phyloP scores from a whole-genome alignment of 2,329 filamentous ascomycete species.

The Aspergillus fijiensis region DNA sequence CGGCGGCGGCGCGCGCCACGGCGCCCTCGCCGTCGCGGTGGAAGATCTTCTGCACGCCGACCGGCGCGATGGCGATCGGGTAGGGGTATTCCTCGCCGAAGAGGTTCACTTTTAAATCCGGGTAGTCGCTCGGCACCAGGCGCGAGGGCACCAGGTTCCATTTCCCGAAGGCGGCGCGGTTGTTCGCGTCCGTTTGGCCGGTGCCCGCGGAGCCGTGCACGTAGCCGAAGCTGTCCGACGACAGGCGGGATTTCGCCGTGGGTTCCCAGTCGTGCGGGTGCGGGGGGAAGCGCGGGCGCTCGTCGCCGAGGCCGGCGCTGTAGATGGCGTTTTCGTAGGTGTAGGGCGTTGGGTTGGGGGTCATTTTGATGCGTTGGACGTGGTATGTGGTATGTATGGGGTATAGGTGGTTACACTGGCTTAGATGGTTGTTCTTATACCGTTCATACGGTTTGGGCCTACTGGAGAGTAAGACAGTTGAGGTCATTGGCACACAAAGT shows the following conservation, averaged over 20 bases:
- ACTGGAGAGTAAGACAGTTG: neutral
- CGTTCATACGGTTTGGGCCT: too few relatives aligned
- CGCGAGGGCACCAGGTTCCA: constrained; percentile 31
- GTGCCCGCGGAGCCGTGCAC: constrained; percentile 56
- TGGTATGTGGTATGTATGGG: neutral
- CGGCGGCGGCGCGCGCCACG: constrained; percentile 59
- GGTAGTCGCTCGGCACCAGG: constrained; percentile 36
- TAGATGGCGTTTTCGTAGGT: constrained; percentile 47
- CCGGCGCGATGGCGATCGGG: constrained; percentile 63
- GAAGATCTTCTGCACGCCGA: constrained; percentile 68
- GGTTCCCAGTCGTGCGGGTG: constrained; percentile 56
- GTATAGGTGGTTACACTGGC: neutral
- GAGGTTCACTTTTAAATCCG: constrained; percentile 50
- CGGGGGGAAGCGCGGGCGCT: constrained; percentile 54
- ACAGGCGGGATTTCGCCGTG: constrained; percentile 52
- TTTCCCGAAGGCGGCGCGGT: constrained; percentile 30
- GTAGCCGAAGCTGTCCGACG: constrained; percentile 56
- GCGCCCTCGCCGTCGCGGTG: constrained; percentile 64
- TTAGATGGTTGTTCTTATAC: neutral
- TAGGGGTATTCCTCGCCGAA: constrained; percentile 51
- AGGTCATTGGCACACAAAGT: neutral
- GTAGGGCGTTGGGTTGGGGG: constrained; percentile 10
- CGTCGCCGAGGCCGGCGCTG: constrained; percentile 46
- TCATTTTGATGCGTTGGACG: neutral
- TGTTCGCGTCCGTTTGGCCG: constrained; percentile 30